Evolutionary conservation across 2,329 filamentous ascomycete genomes (phyloP).

Genomic region (Xylariaceae sp.): DNA sequence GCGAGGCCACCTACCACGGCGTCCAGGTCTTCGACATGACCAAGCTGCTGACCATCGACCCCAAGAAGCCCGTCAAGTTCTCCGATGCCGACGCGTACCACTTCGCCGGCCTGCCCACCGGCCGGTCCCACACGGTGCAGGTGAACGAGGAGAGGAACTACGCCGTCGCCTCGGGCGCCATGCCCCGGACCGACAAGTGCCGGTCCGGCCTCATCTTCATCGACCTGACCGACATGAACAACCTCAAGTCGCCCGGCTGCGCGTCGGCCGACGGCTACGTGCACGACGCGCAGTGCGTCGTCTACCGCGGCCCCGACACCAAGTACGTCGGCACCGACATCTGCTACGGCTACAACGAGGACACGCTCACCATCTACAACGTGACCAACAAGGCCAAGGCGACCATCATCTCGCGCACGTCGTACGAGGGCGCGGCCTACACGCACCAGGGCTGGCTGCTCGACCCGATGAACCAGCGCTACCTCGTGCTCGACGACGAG

Average conservation of each 20-base stretch:
- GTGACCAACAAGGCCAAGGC: constrained; percentile 41
- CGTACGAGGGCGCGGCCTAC: constrained; percentile 49
- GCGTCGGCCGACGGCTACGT: constrained; percentile 52
- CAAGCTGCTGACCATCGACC: constrained; percentile 46
- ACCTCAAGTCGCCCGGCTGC: constrained; percentile 49
- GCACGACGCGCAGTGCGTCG: constrained; percentile 56
- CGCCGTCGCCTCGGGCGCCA: constrained; percentile 39
- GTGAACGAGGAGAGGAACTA: constrained; percentile 41
- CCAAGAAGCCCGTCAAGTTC: constrained; percentile 38
- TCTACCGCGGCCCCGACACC: constrained; percentile 45
- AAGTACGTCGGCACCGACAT: constrained; percentile 43
- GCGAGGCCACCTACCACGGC: constrained; percentile 44
- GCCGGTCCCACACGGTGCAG: constrained; percentile 43
- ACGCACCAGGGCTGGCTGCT: constrained; percentile 50
- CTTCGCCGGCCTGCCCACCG: constrained; percentile 37
- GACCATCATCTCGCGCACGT: constrained; percentile 43
- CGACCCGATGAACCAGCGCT: constrained; percentile 32
- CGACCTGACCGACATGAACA: constrained; percentile 48
- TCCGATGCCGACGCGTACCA: constrained; percentile 38
- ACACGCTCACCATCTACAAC: constrained; percentile 45
- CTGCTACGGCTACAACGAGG: constrained; percentile 52
- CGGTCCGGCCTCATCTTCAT: constrained; percentile 53
- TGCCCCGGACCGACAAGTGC: constrained; percentile 39
- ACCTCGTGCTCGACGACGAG: constrained; percentile 44
- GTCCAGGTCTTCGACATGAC: constrained; percentile 60